Evolutionary conservation across 352 stramenopile genomes (phyloP), one percentile per base, ranked within the genome.

Genomic region (Phytophthora meadii): DNA sequence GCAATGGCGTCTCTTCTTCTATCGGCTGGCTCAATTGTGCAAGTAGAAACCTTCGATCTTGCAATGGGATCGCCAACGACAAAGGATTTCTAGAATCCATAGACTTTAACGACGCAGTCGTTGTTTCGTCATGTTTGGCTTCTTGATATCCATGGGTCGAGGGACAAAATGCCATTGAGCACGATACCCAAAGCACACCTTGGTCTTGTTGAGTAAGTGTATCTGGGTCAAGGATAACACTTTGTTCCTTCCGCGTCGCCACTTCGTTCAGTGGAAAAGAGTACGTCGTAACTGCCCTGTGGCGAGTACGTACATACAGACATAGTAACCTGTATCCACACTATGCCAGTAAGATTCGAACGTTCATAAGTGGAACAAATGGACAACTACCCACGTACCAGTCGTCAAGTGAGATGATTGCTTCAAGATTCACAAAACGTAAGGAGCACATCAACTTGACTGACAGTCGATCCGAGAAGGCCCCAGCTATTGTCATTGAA

Each of bases 101-200:
- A 15, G 36, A 10, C 15, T 52, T 45, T 4, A 46, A 32, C 17
- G 50, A 19, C 17, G 37, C 32, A 32, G 14, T 2, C 2, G 47
- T 54, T 12, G 32, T 1, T 56, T 46, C 11, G n/a, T n/a, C 8
- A 34, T 17, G 7, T 15, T 51, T 60, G 24, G 4, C 56, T 28
- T 54, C 50, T 53, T 19, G 28, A 14, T 19, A 1, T 10, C 6
- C 22, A 32, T 46, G 40, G 30, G 22, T 14, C 40, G 24, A 58
- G 22, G 78, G 62, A 41, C 64, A 73, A 66, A 87, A 87, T 37
- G 77, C 14, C 24, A 87, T 65, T n/a, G 61, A 74, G 25, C 73
- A 79, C 15, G 76, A 83, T 7, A 75, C 68, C 24, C 55, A 53
- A 41, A 87, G 14, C 34, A 44, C 50, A 6, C 58, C 70, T 49